Evolutionary conservation across 169 alveolate genomes (phyloP).

Genomic region (Plasmodium blacklocki): DNA sequence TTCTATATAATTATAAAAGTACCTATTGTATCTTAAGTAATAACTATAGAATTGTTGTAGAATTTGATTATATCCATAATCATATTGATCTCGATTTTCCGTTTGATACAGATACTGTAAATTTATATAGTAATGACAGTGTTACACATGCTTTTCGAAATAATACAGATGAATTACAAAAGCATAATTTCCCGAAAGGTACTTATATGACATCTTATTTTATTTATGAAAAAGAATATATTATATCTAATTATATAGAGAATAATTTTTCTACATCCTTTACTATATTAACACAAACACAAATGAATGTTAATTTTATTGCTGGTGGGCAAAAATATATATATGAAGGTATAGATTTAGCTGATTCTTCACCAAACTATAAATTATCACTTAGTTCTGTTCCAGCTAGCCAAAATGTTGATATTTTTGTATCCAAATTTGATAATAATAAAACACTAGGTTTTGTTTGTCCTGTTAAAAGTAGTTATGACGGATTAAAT

Average conservation of each 20-base stretch:
- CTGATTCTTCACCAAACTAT: conserved; percentile 26
- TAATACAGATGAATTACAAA: background rate
- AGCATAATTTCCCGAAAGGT: conserved; percentile 10
- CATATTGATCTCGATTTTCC: conserved; percentile 2
- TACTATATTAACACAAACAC: background rate
- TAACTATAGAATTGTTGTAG: background rate
- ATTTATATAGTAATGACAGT: conserved; percentile 1
- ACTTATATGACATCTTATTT: conserved; percentile 11
- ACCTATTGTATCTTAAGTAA: conserved; percentile 8
- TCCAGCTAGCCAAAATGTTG: background rate
- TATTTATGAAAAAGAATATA: conserved; percentile 6
- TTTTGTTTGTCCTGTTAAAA: conserved; percentile 19
- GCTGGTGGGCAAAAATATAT: background rate
- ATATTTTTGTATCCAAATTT: conserved; percentile 15
- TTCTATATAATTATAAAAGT: conserved; percentile 6
- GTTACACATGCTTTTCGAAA: conserved; percentile 7
- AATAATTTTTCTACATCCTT: background rate
- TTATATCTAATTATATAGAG: conserved; percentile 24
- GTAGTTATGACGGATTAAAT: background rate
- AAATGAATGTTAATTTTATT: conserved; percentile 5
- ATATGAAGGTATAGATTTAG: conserved; percentile 21
- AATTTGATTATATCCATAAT: conserved; percentile 19
- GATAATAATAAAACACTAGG: conserved; percentile 19
- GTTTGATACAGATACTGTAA: too few relatives aligned
- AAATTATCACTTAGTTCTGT: background rate